Evolutionary conservation across 2,329 filamentous ascomycete species (phyloP), one percentile per base, ranked within the genome.

Genomic region (Colletotrichum sublineola): DNA sequence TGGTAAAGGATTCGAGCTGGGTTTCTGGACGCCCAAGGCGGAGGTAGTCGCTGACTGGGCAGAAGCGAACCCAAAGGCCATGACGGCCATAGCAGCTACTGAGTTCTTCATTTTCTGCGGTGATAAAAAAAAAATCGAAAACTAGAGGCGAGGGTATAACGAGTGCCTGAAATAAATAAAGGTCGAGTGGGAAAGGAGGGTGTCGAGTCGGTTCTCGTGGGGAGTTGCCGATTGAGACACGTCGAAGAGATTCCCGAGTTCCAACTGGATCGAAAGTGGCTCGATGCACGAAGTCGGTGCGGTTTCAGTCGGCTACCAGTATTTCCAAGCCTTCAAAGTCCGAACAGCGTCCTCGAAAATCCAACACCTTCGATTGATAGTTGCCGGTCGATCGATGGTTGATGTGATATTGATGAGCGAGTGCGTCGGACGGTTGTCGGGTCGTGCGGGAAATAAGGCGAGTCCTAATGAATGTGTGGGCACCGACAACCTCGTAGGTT

Each of bases 1-100:
- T 6, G 79, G 74, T 5, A 78, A 75, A 0, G 87, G 84, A 1
- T 76, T 63, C n/a, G 76, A 64, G 0, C 82, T 78, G 9, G 86
- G 82, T 44, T 75, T 75, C 75, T 88, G 82, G 3, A 40, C 15
- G 29, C 31, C 63, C 14, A 1, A 2, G 38, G 24, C 12, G n/a
- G 29, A 15, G 1, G 73, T 66, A 1, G 70, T 63, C 9, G 63
- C 42, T 1, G 71, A 63, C 24, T 73, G 67, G 15, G 73, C 67
- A 7, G 66, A 64, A 33, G 70, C 63, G 52, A 69, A 66, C 52
- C 73, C 63, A 24, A 68, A 33, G 63, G 71, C 52, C 44, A 72
- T 18, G 64, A 68, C 67, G 29, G 74, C 75, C 62, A 71, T 46
- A 29, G 75, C 5, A 31, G 61, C 50, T 46, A 63, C 40, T 29